These are phyloP conservation scores for Arachis hypogaea DNA, from an alignment of 306 rosid genomes.

Conservation along the genomic window DNA sequence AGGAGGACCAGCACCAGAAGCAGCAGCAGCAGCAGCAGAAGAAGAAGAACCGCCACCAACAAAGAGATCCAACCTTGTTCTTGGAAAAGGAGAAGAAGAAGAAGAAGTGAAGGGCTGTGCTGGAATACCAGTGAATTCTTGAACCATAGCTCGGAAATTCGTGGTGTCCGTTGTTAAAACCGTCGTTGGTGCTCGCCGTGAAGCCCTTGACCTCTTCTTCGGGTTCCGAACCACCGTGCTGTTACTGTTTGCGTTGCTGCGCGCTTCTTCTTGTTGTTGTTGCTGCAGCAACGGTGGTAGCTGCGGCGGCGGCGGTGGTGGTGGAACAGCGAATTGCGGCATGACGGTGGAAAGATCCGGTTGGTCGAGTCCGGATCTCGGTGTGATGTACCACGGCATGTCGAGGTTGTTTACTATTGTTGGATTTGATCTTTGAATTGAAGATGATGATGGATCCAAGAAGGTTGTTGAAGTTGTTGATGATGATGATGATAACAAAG, in stretches of 20 bases:
- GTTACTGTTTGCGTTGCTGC: slow-evolving; percentile 24
- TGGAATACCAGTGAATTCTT: slow-evolving; percentile 96
- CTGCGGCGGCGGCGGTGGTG: background rate
- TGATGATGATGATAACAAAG: slow-evolving; percentile 32
- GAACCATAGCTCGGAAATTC: slow-evolving; percentile 98
- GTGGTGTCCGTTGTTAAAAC: slow-evolving; percentile 88
- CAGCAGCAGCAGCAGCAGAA: slow-evolving; percentile 38
- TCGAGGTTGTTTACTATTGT: slow-evolving; percentile 41
- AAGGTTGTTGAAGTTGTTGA: slow-evolving; percentile 39
- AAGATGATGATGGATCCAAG: slow-evolving; percentile 47
- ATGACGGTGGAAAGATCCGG: slow-evolving; percentile 48
- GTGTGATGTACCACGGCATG: slow-evolving; percentile 56
- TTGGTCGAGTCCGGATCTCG: slow-evolving; percentile 60
- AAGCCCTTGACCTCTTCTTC: slow-evolving; percentile 88
- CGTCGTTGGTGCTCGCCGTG: slow-evolving; percentile 95
- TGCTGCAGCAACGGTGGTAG: no score
- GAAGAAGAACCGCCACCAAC: slow-evolving; percentile 42
- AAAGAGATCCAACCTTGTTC: slow-evolving; percentile 75
- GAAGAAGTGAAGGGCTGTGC: slow-evolving; percentile 71
- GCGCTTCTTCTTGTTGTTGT: background rate
- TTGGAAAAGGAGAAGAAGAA: slow-evolving; percentile 55
- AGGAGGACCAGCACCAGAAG: slow-evolving; percentile 40
- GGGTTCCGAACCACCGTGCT: slow-evolving; percentile 63
- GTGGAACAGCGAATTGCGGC: slow-evolving; percentile 45
- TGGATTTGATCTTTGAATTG: slow-evolving; percentile 29